Base-by-base conservation (phyloP, 2,329 filamentous ascomycete species). In the Esteya vermicola region DNA sequence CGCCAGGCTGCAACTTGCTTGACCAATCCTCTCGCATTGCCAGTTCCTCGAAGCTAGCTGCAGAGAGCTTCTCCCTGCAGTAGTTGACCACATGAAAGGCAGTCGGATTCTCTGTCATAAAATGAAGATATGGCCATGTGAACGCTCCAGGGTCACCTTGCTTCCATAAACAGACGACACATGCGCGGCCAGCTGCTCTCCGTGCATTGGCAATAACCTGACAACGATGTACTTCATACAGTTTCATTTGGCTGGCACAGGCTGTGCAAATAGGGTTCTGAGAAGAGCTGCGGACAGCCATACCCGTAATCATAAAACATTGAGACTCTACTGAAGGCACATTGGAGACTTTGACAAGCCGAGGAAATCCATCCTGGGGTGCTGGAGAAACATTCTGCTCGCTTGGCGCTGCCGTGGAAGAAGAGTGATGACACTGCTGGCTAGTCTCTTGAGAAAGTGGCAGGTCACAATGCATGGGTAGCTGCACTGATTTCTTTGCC, bases 21-120 rank as follows among this genome's bases (percentile, higher is more conserved):
- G 65, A 63, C 91, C 91, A 98, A 43, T 71, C 66, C 45, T 88
- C 78, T 36, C 89, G 78, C 54, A 89, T 74, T 7, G 79, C 80
- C n/a, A 88, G 70, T 72, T 77, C 78, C 44, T 68, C 71, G 60
- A 83, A 98, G 33, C 85, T 89, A 28, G 75, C 67, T 30, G 74
- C 68, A 46, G 71, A 66, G 36, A 95, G 70, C 52, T 86, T 78
- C 42, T 69, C 65, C 52, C 80, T 77, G 56, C 94, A 85, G 50
- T 85, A 75, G 43, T 77, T 72, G 22, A 95, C 86, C 1, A 85
- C 77, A 54, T 98, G 91, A 58, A 93, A 98, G 35, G 95, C 75
- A 9, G 91, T 96, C 0, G 91, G 91, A 55, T 95, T 94, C 46
- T 82, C 72, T 33, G 78, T 82, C 64, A 96, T 72, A 56, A 95